Base-by-base conservation (phyloP, 768 basidiomycete species). In the Russula sp. region DNA sequence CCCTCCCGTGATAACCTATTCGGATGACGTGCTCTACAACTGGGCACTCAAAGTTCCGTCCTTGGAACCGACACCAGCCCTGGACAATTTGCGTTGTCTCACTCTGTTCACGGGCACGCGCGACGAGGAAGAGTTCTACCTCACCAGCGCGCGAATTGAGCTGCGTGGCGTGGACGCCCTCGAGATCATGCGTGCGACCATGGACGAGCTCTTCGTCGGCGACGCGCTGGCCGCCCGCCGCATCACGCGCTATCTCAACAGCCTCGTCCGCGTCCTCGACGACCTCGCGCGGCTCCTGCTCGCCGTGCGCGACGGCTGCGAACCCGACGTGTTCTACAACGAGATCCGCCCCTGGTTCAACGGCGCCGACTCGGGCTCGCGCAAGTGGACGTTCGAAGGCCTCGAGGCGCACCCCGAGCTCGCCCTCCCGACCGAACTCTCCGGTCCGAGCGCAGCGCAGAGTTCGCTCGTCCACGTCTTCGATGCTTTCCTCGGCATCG, bases 11-110 rank as follows among this genome's bases (percentile, higher is more conserved):
- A 78, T 93, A 60, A 97, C 93, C 4, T 97, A 93, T 70, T 87
- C 93, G 10, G 93, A 96, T 71, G 87, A 87, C 34, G 93, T 97
- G 8, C 80, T 97, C 32, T 97, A 93, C 75, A 96, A 96, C 71
- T 90, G 88, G 86, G 71, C 68, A 5, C 70, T 70, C 62, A 73
- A 69, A 48, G 41, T 39, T 1, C 51, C 47, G 7, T 56, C 61
- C 22, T 58, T 64, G 25, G 45, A 60, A 34, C 75, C 78, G 1
- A 75, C 70, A 7, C 77, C 79, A 1, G 75, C 74, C 35, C 72
- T 81, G 6, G 74, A 84, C 57, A 86, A 91, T 68, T 76, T 94
- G 54, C 80, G 80, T 47, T 81, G 79, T 61, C 77, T 78, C 62
- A 85, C 85, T 1, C 75, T 82, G 46, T 96, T 97, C 76, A 93